These are phyloP conservation scores for Phialophora tarda DNA, from an alignment of 2,329 filamentous ascomycete species.

Conservation along the genomic window DNA sequence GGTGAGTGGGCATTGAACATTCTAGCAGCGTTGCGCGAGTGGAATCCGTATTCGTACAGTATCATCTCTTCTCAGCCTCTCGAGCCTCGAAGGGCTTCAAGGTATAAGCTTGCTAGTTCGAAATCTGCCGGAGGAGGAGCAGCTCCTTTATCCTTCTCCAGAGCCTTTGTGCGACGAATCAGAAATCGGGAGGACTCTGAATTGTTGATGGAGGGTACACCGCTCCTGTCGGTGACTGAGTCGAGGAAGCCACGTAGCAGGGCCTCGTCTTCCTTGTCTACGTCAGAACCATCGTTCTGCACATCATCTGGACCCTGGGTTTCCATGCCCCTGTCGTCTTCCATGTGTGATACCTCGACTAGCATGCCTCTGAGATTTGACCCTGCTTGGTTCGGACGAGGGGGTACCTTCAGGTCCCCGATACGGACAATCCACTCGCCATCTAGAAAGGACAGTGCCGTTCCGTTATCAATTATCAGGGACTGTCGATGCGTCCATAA, in stretches of 20 bases:
- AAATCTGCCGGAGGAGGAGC: slow-evolving; percentile 19
- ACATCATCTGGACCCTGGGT: slow-evolving; percentile 10
- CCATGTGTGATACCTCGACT: slow-evolving; percentile 31
- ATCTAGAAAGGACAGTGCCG: slow-evolving; percentile 28
- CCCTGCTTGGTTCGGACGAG: slow-evolving; percentile 27
- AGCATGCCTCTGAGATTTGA: slow-evolving; percentile 33
- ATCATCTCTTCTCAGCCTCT: slow-evolving; percentile 12
- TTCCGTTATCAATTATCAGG: slow-evolving; percentile 36
- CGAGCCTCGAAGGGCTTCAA: slow-evolving; percentile 33
- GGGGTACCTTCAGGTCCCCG: slow-evolving; percentile 36
- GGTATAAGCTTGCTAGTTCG: slow-evolving; percentile 35
- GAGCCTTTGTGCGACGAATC: slow-evolving; percentile 24
- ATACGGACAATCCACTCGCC: slow-evolving; percentile 35
- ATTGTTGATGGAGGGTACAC: slow-evolving; percentile 22
- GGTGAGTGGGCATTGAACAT: background rate
- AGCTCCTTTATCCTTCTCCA: slow-evolving; percentile 8
- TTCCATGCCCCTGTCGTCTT: background rate
- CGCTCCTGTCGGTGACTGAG: slow-evolving; percentile 31
- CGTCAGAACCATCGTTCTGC: slow-evolving; percentile 5
- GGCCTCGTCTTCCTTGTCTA: slow-evolving; percentile 30
- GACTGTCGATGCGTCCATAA: slow-evolving; percentile 38
- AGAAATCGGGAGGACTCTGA: slow-evolving; percentile 17
- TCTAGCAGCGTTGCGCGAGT: background rate
- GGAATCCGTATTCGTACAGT: background rate
- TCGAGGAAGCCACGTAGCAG: slow-evolving; percentile 32